Evolutionary conservation across 768 basidiomycete species (phyloP).

Genomic region (Hemileccinum rubropunctum): DNA sequence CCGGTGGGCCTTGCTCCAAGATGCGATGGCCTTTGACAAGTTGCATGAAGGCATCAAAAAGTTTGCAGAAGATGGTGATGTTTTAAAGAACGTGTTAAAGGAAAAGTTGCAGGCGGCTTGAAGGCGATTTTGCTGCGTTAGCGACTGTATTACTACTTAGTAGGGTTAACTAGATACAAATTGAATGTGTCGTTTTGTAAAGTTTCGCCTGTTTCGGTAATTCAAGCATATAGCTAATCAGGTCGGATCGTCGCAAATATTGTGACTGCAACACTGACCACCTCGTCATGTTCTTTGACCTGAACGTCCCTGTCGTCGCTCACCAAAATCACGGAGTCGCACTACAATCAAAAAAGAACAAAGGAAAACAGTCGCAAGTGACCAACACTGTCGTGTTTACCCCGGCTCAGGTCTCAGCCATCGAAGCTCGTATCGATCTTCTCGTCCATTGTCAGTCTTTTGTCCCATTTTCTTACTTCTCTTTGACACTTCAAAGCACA

Average conservation of each 20-base stretch:
- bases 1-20: conserved; percentile 87
- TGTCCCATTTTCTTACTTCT: neutral
- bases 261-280: no score
- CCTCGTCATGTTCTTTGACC: conserved; percentile 60
- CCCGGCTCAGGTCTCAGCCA: conserved; percentile 51
- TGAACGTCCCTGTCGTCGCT: conserved; percentile 54
- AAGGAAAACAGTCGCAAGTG: conserved; percentile 36
- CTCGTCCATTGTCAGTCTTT: conserved; percentile 65
- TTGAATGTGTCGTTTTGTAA: no score
- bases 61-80: conserved; percentile 89
- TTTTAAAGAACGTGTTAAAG: conserved; percentile 78
- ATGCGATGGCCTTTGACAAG: conserved; percentile 95
- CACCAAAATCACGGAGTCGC: conserved; percentile 13
- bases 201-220: no score
- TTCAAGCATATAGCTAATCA: no score
- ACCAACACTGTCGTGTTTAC: conserved; percentile 39
- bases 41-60: conserved; percentile 96
- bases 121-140: neutral
- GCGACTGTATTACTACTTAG: neutral
- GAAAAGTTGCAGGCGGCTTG: conserved; percentile 44
- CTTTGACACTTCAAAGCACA: conserved; percentile 30
- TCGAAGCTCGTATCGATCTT: conserved; percentile 66
- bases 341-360: conserved; percentile 27
- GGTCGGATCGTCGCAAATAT: no score
- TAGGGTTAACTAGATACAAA: no score